These are phyloP conservation scores for Pichia sp. DNA, from an alignment of 1,139 yeast species.

Conservation along the genomic window DNA sequence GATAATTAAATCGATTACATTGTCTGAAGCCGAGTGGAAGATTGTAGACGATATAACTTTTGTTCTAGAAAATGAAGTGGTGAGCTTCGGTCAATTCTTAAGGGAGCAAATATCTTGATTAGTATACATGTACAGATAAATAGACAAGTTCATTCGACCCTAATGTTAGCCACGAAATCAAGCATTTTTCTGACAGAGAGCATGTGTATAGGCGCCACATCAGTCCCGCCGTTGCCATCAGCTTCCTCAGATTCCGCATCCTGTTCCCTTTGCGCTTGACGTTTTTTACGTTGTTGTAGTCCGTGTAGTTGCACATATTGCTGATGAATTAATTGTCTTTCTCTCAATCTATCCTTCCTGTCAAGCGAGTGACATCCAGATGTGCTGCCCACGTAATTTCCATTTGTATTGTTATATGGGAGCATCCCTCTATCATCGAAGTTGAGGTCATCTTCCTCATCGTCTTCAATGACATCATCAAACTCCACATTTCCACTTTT, in stretches of 20 bases:
- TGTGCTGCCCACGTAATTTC: conserved; percentile 2
- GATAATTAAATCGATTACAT: too few relatives aligned
- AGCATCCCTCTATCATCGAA: conserved; percentile 9
- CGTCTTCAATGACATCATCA: conserved; percentile 26
- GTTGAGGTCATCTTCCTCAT: conserved; percentile 27
- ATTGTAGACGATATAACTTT: too few relatives aligned
- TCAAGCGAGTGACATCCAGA: conserved; percentile 37
- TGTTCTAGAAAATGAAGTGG: too few relatives aligned
- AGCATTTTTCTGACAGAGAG: conserved; percentile 65
- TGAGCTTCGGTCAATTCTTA: too few relatives aligned
- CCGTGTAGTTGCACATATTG: conserved; percentile 14
- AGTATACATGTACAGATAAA: too few relatives aligned
- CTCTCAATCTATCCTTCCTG: conserved; percentile 22
- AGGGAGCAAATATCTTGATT: too few relatives aligned
- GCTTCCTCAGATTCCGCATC: conserved; percentile 7
- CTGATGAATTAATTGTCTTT: conserved; percentile 10
- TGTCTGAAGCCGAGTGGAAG: too few relatives aligned
- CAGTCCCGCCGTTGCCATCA: conserved; percentile 10
- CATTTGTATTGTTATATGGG: not conserved
- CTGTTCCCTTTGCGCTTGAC: conserved; percentile 1
- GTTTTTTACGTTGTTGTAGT: conserved; percentile 14
- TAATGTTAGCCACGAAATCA: conserved; percentile 36
- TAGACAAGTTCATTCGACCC: conserved; percentile 24
- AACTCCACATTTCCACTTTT: conserved; percentile 28
- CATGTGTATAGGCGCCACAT: conserved; percentile 77